Evolutionary conservation across 257 asterid species (phyloP), one percentile per base, ranked within the genome.

Genomic region (Solanum neorickii): DNA sequence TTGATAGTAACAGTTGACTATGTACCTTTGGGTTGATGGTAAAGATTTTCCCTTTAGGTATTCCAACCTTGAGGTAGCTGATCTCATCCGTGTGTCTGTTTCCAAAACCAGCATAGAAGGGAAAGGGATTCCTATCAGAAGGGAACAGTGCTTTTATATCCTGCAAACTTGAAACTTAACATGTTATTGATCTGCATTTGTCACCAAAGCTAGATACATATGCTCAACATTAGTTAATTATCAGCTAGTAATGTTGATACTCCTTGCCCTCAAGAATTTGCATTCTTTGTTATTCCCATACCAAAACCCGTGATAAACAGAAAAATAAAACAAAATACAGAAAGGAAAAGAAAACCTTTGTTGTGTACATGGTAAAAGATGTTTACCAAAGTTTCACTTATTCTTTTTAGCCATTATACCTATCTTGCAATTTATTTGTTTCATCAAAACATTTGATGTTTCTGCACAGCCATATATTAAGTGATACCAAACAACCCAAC

Each of bases 81-180:
- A 95, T 77, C 92, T 95, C 98, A 87, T 95, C 98, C 3, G 97
- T 95, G 92, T 93, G 94, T 90, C 98, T 89, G 88, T 95, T 95
- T 77, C 98, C 98, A 78, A 95, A 95, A 72, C 98, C 98, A 84
- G 98, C 98, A 85, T 95, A 95, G 89, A 94, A 95, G 29, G 98
- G 98, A 88, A 93, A 95, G 16, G 98, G 98, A 91, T 91, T 94
- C 65, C 87, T 91, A 89, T 92, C 97, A 29, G 91, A 89, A 88
- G 98, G 97, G 91, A 95, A 95, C 91, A 95, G 86, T 29, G 95
- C 96, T 90, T 91, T 94, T 87, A 95, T 93, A 86, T 89, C 96
- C 89, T 87, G 75, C 74, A 86, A 73, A 72, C 66, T 47, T 72
- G 52, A 56, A 70, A 44, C 46, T 18, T 82, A 49, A 82, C 46